Conservation (phyloP, 176 grass and related monocot species). For the Luzula sylvatica region DNA sequence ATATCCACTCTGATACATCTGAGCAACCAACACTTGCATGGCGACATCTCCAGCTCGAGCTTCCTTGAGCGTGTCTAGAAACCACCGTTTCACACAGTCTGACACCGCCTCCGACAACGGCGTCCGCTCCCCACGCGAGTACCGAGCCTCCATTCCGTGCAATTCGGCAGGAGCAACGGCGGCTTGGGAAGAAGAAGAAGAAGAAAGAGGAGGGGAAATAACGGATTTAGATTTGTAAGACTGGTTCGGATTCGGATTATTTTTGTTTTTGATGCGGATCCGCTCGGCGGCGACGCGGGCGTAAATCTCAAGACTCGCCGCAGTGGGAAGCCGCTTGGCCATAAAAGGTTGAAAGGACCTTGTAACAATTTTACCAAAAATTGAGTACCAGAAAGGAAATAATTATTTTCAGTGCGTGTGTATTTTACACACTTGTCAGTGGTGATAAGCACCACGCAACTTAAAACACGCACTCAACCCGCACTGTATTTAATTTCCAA, state of each 20-base stretch:
- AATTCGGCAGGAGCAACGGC: slow-evolving; percentile 19
- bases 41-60: slow-evolving; percentile 60
- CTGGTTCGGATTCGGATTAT: neutral
- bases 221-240: slow-evolving; percentile 1
- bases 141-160: slow-evolving; percentile 25
- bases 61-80: slow-evolving; percentile 87
- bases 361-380: slow-evolving; percentile 1
- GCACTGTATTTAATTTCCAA: too few relatives aligned
- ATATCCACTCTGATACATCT: slow-evolving; percentile 96
- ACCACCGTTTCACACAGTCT: slow-evolving; percentile 83
- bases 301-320: slow-evolving; percentile 25
- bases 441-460: too few relatives aligned
- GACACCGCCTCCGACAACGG: slow-evolving; percentile 61
- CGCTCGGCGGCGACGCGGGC: slow-evolving; percentile 13
- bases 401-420: too few relatives aligned
- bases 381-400: slow-evolving; percentile 20
- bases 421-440: too few relatives aligned
- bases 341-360: neutral
- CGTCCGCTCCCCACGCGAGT: slow-evolving; percentile 28
- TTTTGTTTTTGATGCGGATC: neutral
- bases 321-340: slow-evolving; percentile 44
- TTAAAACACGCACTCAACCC: too few relatives aligned
- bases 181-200: too few relatives aligned
- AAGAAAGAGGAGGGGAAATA: neutral
- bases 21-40: slow-evolving; percentile 89